A percentile compares a stretch with the other conserved stretches of the same genome.
phyloP scores from a whole-genome alignment of 495 filamentous ascomycete genomes.

The Apiosordaria backusii region DNA sequence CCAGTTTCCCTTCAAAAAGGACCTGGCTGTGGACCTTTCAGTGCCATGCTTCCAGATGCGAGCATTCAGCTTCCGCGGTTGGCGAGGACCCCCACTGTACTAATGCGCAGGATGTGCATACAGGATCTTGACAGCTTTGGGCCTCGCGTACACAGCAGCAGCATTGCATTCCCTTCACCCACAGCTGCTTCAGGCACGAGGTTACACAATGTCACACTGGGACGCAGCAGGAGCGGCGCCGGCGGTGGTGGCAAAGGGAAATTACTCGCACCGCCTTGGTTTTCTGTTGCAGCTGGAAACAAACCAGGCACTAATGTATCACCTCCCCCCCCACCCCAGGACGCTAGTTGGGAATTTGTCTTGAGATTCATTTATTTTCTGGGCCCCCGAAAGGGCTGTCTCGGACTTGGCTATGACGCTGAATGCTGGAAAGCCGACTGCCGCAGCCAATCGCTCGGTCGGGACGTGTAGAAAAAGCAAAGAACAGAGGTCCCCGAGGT shows the following conservation, averaged over 20 bases:
- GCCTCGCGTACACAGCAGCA: not conserved
- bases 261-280: not conserved
- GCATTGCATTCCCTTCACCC: not conserved
- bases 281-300: not conserved
- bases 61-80: not conserved
- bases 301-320: not conserved
- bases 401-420: not conserved
- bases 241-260: not conserved
- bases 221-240: not conserved
- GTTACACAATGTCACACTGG: not conserved
- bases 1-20: no score
- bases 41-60: not conserved
- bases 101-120: not conserved
- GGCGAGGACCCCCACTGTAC: constrained; percentile 1
- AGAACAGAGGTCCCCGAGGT: not conserved
- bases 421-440: not conserved
- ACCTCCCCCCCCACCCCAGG: not conserved
- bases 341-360: not conserved
- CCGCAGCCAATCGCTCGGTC: constrained; percentile 1
- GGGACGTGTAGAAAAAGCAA: not conserved
- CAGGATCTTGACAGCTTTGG: not conserved
- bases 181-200: not conserved
- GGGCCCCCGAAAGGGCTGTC: not conserved
- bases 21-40: not conserved
- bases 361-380: not conserved